Evolutionary conservation across 192 early-diverging fungal species (phyloP), one percentile per base, ranked within the genome.

Genomic region (Ambispora gerdemannii): DNA sequence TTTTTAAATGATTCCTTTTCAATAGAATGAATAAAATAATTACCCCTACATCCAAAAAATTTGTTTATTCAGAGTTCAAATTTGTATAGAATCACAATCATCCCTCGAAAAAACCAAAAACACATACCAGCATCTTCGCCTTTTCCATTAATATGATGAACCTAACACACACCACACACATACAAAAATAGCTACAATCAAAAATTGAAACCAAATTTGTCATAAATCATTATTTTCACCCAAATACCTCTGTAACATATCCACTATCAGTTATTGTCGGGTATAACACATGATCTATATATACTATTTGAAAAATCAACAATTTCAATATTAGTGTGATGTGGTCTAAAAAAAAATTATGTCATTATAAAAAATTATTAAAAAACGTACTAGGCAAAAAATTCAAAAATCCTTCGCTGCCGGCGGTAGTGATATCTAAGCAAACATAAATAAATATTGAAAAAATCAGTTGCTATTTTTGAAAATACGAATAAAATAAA

Each of bases 231-330:
- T 28, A 8, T 19, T 24, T 32, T 59, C 17, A n/a, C 19, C 8
- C 7, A n/a, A 53, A 24, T 8, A 63, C 83, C 63, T 87, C 86
- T 19, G 86, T 87, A 74, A 82, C 77, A 66, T 81, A 85, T 11
- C 80, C 83, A 33, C 73, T 80, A 36, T 85, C 81, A 13, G 82
- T 85, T 43, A 87, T 76, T 0, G 86, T 87, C 38, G 86, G 86
- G 74, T 85, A 87, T 24, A 87, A 34, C 59, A 87, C 80, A 52
- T 87, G 86, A 68, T 87, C 86, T n/a, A 87, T 78, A 64, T 81
- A 87, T 31, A 87, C 76, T 77, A 38, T n/a, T n/a, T n/a, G n/a
- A n/a, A n/a, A 19, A 8, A 47, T 22, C 6, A 20, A 0, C 2
- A 60, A 35, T 30, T 43, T 70, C 13, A 74, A 3, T 10, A 27